Evolutionary conservation across 164 flowering plant species (phyloP), one percentile per base, ranked within the genome.

Genomic region (Magnolia officinalis): DNA sequence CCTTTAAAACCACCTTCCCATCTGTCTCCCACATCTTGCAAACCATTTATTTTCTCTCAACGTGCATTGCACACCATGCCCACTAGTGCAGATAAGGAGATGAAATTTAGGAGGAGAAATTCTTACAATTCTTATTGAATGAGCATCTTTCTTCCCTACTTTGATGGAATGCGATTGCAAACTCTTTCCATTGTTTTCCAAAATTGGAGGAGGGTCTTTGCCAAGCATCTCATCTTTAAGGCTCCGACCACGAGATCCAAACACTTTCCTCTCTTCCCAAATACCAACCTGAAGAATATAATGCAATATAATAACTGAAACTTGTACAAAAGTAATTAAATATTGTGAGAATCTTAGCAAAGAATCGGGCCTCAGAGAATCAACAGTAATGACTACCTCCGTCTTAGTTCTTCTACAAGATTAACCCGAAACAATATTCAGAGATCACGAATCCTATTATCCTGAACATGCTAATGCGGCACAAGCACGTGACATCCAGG

Each of bases 261-360:
- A 95, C 29, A 95, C 98, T 85, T 90, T 95, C 80, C 98, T 86
- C 78, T 93, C 98, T 71, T 93, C 97, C 98, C 98, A 95, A 78
- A 95, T 95, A 75, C 83, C 87, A 73, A 93, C 91, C 98, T 95
- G 75, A 63, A 73, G 45, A 58, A 71, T 63, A 20, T 14, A 75
- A 18, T 6, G 63, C 52, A 16, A 6, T 18, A 63, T 20, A 19
- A 20, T 65, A 23, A 23, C 29, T 65, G 63, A 65, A 65, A 65
- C 24, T 65, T 9, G 68, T n/a, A 20, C 21, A 8, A 8, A 70
- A 20, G 9, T 24, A 9, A 18, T 18, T 9, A 3, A 64, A 8
- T 14, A 29, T 31, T 9, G n/a, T 68, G 45, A 74, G 50, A 67
- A 13, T 67, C 16, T 67, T n/a, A 4, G 37, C 49, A 66, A 66